Evolutionary conservation across 441 rosid species (phyloP).

Genomic region (Euphorbia celastroides): DNA sequence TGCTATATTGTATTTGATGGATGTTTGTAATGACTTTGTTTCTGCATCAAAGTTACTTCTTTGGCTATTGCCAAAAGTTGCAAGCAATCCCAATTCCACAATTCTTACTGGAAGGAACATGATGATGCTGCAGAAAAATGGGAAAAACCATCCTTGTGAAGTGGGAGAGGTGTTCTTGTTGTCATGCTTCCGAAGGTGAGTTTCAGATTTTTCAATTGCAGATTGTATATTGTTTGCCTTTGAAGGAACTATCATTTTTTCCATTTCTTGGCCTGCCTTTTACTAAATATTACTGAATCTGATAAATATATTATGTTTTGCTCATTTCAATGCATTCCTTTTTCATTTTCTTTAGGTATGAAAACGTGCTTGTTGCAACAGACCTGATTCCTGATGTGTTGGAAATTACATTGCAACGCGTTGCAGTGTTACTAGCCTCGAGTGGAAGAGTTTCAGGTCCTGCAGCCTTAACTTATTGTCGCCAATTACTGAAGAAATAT

Average conservation of each 20-base stretch:
- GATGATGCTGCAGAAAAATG: conserved; percentile 48
- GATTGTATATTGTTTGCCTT: not conserved
- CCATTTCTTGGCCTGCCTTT: not conserved
- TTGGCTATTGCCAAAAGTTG: conserved; percentile 87
- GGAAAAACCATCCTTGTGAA: conserved; percentile 66
- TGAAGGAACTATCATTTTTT: not conserved
- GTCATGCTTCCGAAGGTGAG: conserved; percentile 83
- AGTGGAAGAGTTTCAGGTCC: conserved; percentile 73
- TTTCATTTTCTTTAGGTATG: conserved; percentile 70
- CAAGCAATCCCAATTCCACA: conserved; percentile 50
- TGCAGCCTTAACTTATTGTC: conserved; percentile 65
- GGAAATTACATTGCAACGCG: conserved; percentile 61
- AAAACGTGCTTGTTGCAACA: conserved; percentile 69
- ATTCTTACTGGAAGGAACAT: conserved; percentile 73
- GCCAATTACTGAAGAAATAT: conserved; percentile 74
- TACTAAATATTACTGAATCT: not conserved
- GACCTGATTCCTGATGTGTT: conserved; percentile 91
- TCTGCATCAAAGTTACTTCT: conserved; percentile 75
- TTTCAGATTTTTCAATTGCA: conserved; percentile 13
- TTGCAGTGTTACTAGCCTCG: conserved; percentile 54
- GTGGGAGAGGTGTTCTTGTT: conserved; percentile 81
- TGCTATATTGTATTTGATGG: conserved; percentile 68
- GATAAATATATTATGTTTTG: not conserved
- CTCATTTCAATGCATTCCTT: conserved; percentile 21
- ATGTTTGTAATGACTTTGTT: conserved; percentile 71